Conservation (phyloP, 75 land plant species). For the Ceratopteris richardii region DNA sequence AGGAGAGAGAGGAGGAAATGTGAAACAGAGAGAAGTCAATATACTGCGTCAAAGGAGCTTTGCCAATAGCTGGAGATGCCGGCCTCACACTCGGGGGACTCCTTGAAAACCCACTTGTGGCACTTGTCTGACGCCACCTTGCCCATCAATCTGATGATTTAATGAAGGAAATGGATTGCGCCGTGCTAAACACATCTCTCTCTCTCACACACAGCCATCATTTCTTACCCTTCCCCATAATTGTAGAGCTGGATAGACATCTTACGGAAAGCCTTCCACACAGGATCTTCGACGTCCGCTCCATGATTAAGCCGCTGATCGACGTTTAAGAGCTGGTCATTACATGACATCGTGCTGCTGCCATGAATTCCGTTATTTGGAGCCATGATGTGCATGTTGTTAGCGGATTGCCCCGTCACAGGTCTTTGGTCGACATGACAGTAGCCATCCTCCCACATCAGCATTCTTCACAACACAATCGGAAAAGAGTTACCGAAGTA, state of each 20-base stretch:
- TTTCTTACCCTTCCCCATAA: conserved; percentile 83
- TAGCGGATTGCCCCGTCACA: no score
- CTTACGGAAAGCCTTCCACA: conserved; percentile 82
- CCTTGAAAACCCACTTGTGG: conserved; percentile 96
- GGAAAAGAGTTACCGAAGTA: no score
- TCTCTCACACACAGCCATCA: not conserved
- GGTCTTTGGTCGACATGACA: conserved; percentile 28
- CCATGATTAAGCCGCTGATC: no score
- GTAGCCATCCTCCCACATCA: conserved; percentile 97
- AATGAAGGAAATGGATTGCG: no score
- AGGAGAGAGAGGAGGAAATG: no score
- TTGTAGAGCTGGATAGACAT: conserved; percentile 96
- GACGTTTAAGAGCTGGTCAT: no score
- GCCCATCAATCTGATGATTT: conserved; percentile 68
- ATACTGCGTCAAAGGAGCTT: conserved; percentile 97
- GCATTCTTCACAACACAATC: conserved; percentile 58
- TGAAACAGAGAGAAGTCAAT: not conserved
- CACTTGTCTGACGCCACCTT: conserved; percentile 98
- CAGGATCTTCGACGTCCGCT: conserved; percentile 76
- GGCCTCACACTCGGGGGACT: conserved; percentile 77
- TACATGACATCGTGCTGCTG: no score
- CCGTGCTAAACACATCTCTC: not conserved
- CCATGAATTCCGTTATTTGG: no score
- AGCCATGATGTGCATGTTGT: no score
- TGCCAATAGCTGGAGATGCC: conserved; percentile 90